phyloP scores from a whole-genome alignment of 306 rosid species.

The Cucurbita argyrosperma region DNA sequence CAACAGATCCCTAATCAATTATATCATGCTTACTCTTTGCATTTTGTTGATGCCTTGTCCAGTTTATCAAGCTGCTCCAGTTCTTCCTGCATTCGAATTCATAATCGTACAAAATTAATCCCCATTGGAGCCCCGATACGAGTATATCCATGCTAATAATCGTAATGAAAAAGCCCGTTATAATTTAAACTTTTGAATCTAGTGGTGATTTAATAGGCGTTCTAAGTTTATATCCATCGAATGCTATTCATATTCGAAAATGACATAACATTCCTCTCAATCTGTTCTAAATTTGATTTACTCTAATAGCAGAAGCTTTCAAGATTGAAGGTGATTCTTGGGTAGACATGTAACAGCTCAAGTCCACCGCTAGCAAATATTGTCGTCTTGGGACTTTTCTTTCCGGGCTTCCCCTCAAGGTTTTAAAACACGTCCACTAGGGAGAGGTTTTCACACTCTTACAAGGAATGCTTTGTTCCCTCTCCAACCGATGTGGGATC shows the following conservation, averaged over 20 bases:
- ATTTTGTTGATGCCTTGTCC: conserved; percentile 64
- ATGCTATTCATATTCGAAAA: not conserved
- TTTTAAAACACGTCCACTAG: no score
- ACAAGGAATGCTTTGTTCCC: no score
- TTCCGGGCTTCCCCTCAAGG: no score
- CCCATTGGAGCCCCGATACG: not conserved
- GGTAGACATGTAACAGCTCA: not conserved
- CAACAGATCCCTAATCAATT: not conserved
- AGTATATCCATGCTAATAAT: not conserved
- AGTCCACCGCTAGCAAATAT: no score
- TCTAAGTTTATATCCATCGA: not conserved
- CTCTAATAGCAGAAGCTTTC: not conserved
- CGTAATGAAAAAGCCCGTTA: not conserved
- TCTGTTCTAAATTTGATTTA: not conserved
- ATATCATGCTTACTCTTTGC: conserved; percentile 69
- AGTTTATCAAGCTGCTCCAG: conserved; percentile 61
- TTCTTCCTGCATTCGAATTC: conserved; percentile 48
- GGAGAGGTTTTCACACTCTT: no score
- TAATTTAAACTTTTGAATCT: not conserved
- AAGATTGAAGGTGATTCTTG: not conserved
- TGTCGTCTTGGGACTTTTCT: no score
- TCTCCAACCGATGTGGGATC: no score
- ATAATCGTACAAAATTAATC: not conserved
- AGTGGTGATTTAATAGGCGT: not conserved
- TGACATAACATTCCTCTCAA: no score